phyloP scores from a whole-genome alignment of 1,139 yeast genomes.

The Candida pseudocylindracea region DNA sequence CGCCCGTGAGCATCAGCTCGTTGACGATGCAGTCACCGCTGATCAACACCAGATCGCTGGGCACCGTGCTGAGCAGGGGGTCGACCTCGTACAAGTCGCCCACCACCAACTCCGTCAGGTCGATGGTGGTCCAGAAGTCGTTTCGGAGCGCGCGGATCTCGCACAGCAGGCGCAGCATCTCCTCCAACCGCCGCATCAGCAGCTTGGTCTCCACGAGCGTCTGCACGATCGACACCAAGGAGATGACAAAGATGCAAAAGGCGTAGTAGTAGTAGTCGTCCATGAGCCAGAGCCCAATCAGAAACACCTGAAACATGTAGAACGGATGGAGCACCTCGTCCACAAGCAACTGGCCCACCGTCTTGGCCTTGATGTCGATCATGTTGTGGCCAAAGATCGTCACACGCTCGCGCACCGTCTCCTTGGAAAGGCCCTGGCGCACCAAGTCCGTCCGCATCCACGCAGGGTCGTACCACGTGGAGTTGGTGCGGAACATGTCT shows the following conservation, averaged over 20 bases:
- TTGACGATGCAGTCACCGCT: conserved; percentile 89
- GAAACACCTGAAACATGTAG: conserved; percentile 81
- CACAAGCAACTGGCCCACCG: conserved; percentile 37
- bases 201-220: conserved; percentile 68
- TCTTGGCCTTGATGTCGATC: conserved; percentile 57
- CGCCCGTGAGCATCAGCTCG: conserved; percentile 94
- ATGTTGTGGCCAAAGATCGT: conserved; percentile 59
- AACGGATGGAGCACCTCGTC: conserved; percentile 92
- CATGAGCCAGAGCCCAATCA: conserved; percentile 74
- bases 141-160: conserved; percentile 82
- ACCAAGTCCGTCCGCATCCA: conserved; percentile 35
- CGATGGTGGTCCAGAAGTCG: conserved; percentile 77
- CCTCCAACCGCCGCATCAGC: conserved; percentile 50
- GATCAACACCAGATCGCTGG: conserved; percentile 74
- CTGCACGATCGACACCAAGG: conserved; percentile 56
- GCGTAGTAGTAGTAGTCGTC: conserved; percentile 92
- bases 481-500: conserved; percentile 66
- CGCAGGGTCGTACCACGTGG: conserved; percentile 62
- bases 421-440: conserved; percentile 52
- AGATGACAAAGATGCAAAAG: conserved; percentile 69
- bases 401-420: conserved; percentile 41
- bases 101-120: conserved; percentile 73
- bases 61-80: conserved; percentile 49
- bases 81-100: conserved; percentile 92
- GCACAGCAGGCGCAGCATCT: conserved; percentile 51